Base-by-base conservation (phyloP, 306 rosid genomes). In the Inga oerstediana region DNA sequence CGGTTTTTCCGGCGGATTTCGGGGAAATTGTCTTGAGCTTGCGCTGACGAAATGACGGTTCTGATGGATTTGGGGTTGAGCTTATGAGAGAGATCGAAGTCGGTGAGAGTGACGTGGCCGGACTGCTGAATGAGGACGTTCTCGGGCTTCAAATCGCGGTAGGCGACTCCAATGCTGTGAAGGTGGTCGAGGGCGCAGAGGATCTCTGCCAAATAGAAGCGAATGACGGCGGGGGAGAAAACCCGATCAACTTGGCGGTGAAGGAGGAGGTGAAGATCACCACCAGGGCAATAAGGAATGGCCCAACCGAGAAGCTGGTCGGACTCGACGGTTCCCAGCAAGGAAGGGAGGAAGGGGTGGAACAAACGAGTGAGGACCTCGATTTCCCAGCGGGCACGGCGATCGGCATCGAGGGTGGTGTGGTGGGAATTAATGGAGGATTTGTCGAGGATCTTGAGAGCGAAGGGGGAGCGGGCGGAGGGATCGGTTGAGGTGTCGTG, bases 71-170 rank as follows among this genome's bases (percentile, higher is more conserved):
- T 83, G 56, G 77, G 97, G 5, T 51, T 68, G 81, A 94, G 92
- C 27, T 82, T 87, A 8, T 91, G 88, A 3, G 98, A 97, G 61
- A 97, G 96, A 77, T 97, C 99, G 76, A 97, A 97, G 84, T 97
- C 99, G 39, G 99, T 97, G 65, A 97, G 98, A 32, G 95, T 94
- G 64, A 92, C 87, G 85, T 97, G 99, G 52, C 99, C 99, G 2
- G 93, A 89, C 10, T 75, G 83, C 54, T 97, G 98, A 22, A 97
- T 88, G 65, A 97, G 91, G 37, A 97, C 94, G 75, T 97, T 97
- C 87, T 97, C 98, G 4, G 99, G 99, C 85, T 97, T 97, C 41
- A 97, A 83, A 77, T 97, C 98, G 6, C 98, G 94, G 85, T 97
- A 97, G 10, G 91, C 98, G 83, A 97, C 89, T 81, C 92, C 98